A percentile compares a stretch with the other conserved stretches of the same genome.
Evolutionary conservation across 257 asterid genomes (phyloP).

Genomic region (Rehmannia glutinosa): DNA sequence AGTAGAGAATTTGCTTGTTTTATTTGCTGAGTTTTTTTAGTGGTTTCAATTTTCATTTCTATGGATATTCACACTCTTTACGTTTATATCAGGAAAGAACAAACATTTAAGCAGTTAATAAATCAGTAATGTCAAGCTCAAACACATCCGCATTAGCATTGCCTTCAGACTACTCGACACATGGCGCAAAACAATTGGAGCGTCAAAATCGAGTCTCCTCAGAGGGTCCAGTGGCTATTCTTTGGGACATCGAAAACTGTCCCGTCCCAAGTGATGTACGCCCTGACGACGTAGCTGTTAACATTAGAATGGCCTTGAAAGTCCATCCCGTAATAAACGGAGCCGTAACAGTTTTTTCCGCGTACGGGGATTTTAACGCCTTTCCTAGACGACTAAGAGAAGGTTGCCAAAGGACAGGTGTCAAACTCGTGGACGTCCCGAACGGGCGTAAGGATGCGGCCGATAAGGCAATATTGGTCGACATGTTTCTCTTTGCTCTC

Average conservation of each 20-base stretch:
- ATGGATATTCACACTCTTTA: too few relatives aligned
- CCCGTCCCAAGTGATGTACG: slow-evolving; percentile 86
- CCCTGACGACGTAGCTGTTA: slow-evolving; percentile 90
- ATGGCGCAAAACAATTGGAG: slow-evolving; percentile 21
- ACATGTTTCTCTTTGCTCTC: slow-evolving; percentile 94
- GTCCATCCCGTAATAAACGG: slow-evolving; percentile 77
- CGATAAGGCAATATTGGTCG: slow-evolving; percentile 90
- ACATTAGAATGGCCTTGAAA: slow-evolving; percentile 75
- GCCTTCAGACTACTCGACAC: slow-evolving; percentile 35
- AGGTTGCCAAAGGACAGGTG: slow-evolving; percentile 97
- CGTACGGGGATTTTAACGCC: slow-evolving; percentile 80
- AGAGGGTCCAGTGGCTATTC: slow-evolving; percentile 68
- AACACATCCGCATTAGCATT: slow-evolving; percentile 25
- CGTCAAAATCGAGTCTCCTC: slow-evolving; percentile 31
- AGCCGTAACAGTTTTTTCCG: slow-evolving; percentile 74
- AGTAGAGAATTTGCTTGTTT: too few relatives aligned
- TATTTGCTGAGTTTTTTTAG: too few relatives aligned
- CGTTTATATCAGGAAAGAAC: too few relatives aligned
- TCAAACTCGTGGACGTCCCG: slow-evolving; percentile 83
- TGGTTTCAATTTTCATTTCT: too few relatives aligned
- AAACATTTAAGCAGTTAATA: background rate
- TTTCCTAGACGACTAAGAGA: slow-evolving; percentile 84
- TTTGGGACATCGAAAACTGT: slow-evolving; percentile 99
- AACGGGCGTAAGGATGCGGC: slow-evolving; percentile 95
- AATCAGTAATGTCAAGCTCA: slow-evolving; percentile 36